Conservation (phyloP, 163 green algal genomes). For the Prototheca cutis region DNA sequence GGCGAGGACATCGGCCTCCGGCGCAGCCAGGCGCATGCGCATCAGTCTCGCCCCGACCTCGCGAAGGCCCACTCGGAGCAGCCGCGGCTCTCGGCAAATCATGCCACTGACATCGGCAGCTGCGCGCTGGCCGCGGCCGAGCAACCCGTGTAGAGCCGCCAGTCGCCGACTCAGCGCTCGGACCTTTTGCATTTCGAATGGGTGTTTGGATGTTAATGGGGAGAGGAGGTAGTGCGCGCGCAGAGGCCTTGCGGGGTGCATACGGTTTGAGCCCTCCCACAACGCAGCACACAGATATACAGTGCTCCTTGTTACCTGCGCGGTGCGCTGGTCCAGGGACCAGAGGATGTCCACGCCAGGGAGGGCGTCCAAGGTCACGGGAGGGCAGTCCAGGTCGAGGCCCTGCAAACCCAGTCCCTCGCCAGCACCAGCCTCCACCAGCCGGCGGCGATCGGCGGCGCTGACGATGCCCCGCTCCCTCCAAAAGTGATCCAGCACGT, state of each 20-base stretch:
- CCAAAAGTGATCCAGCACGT: constrained; percentile 26
- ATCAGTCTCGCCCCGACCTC: constrained; percentile 8
- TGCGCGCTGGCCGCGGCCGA: constrained; percentile 11
- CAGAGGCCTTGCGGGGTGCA: too few relatives aligned
- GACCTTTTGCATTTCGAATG: too few relatives aligned
- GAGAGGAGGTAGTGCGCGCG: too few relatives aligned
- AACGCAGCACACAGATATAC: too few relatives aligned
- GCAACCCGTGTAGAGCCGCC: constrained; percentile 27
- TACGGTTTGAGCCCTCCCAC: too few relatives aligned
- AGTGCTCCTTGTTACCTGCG: neutral
- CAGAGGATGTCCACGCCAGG: constrained; percentile 2
- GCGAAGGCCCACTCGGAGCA: constrained; percentile 14
- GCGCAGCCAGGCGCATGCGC: constrained; percentile 15
- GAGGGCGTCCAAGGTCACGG: neutral
- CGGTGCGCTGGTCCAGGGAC: neutral
- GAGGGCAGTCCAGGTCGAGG: neutral
- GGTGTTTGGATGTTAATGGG: too few relatives aligned
- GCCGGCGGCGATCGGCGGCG: neutral
- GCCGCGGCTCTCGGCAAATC: constrained; percentile 27
- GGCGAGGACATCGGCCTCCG: constrained; percentile 16
- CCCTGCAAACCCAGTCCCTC: neutral
- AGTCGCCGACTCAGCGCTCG: constrained; percentile 18
- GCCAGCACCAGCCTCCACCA: neutral
- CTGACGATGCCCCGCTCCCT: constrained; percentile 13
- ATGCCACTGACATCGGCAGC: constrained; percentile 34